Conservation (phyloP, 1,284 basidiomycete genomes). For the Mycosarcoma maydis region DNA sequence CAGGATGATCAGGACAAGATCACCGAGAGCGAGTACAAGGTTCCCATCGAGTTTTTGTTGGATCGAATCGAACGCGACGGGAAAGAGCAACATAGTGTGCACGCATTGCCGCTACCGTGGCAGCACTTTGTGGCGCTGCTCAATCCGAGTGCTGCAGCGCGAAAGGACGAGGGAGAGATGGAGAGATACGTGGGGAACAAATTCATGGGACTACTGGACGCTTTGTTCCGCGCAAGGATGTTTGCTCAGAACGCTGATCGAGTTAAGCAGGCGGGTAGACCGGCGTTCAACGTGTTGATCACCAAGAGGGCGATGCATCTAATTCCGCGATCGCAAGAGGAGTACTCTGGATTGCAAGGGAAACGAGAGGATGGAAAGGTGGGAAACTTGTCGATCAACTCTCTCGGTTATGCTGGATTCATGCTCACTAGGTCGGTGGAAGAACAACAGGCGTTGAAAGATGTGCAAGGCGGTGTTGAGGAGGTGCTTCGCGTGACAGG, state of each 20-base stretch:
- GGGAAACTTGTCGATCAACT: conserved; percentile 54
- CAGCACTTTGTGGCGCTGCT: conserved; percentile 64
- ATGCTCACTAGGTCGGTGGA: conserved; percentile 50
- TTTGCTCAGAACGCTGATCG: conserved; percentile 2
- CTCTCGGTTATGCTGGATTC: conserved; percentile 60
- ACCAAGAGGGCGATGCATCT: conserved; percentile 62
- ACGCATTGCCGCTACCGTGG: conserved; percentile 60
- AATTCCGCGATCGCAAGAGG: conserved; percentile 55
- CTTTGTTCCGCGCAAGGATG: conserved; percentile 54
- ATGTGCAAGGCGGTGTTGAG: conserved; percentile 32
- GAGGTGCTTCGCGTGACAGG: conserved; percentile 39
- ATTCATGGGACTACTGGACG: conserved; percentile 57
- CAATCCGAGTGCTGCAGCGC: conserved; percentile 14
- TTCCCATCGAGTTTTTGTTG: conserved; percentile 59
- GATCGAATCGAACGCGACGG: conserved; percentile 59
- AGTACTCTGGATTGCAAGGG: conserved; percentile 24
- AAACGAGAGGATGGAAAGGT: conserved; percentile 20
- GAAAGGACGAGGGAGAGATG: conserved; percentile 12
- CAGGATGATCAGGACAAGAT: conserved; percentile 34
- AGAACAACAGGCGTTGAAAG: conserved; percentile 46
- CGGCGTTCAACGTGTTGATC: conserved; percentile 60
- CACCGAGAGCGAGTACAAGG: conserved; percentile 22
- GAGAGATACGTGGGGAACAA: conserved; percentile 55
- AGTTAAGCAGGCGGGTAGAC: not conserved
- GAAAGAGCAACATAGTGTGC: conserved; percentile 52